Evolutionary conservation across 768 basidiomycete genomes (phyloP).

Genomic region (Pulveroboletus ravenelii): DNA sequence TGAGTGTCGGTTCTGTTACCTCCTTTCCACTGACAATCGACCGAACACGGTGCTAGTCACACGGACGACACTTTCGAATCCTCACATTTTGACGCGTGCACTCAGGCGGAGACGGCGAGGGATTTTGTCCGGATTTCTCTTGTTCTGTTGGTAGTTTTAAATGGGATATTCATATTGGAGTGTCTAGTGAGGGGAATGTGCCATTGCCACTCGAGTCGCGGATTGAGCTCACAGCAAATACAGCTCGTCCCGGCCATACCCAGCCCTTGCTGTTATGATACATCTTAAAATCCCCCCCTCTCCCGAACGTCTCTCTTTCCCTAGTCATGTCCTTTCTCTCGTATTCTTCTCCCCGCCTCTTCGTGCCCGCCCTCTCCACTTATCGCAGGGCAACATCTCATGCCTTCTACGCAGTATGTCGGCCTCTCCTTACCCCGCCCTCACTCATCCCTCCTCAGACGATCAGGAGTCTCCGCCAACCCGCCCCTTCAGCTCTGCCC

Average conservation of each 20-base stretch:
- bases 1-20: slow-evolving; percentile 15
- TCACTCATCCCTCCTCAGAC: slow-evolving; percentile 29
- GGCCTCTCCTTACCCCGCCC: background rate
- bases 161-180: background rate
- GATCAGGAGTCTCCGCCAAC: slow-evolving; percentile 27
- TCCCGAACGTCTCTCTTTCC: background rate
- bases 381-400: slow-evolving; percentile 40
- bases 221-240: slow-evolving; percentile 27
- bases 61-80: slow-evolving; percentile 24
- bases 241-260: slow-evolving; percentile 18
- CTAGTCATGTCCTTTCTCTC: slow-evolving; percentile 25
- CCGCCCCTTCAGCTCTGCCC: slow-evolving; percentile 1
- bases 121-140: background rate
- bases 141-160: background rate
- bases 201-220: slow-evolving; percentile 23
- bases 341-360: slow-evolving; percentile 17
- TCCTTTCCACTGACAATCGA: background rate
- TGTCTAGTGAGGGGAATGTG: slow-evolving; percentile 14
- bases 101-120: background rate
- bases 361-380: slow-evolving; percentile 26
- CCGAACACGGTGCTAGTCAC: slow-evolving; percentile 13
- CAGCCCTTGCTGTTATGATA: slow-evolving; percentile 12
- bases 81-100: slow-evolving; percentile 23
- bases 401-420: slow-evolving; percentile 55
- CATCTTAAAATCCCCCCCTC: slow-evolving; percentile 22